Percentiles rank a stretch among this genome's conserved stretches.
These are phyloP conservation scores for Pestalotiopsis sp. DNA, from an alignment of 2,329 filamentous ascomycete species.

Conservation along the genomic window DNA sequence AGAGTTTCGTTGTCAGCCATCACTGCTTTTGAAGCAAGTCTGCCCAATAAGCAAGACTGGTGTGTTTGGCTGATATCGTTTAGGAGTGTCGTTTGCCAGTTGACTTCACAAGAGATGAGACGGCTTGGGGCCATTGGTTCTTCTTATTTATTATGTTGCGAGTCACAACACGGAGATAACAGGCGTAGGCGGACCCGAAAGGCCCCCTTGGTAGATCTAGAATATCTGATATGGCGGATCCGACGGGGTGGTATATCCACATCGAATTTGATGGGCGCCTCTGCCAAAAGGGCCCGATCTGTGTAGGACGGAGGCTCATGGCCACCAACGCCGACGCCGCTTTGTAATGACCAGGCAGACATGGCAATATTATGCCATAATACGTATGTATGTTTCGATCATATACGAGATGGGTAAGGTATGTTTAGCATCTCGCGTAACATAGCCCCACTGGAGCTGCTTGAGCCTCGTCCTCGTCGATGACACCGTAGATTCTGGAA, in stretches of 20 bases:
- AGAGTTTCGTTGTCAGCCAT: slow-evolving; percentile 9
- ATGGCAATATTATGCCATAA: not conserved
- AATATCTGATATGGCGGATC: not conserved
- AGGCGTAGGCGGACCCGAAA: not conserved
- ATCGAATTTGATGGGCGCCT: not conserved
- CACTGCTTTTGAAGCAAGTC: not conserved
- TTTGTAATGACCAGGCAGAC: not conserved
- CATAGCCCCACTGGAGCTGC: not conserved
- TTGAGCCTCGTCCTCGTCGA: not conserved
- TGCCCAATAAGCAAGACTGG: not conserved
- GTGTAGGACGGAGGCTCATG: not conserved
- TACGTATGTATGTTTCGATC: not conserved
- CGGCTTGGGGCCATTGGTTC: not conserved
- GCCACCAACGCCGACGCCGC: not conserved
- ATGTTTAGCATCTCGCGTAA: not conserved
- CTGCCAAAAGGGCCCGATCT: not conserved
- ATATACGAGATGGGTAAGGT: not conserved
- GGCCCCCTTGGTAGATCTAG: not conserved
- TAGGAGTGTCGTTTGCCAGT: not conserved
- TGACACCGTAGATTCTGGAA: not conserved
- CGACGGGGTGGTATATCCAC: not conserved
- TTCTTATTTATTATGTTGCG: not conserved
- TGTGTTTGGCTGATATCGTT: not conserved
- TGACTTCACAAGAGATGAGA: not conserved
- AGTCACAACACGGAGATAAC: not conserved